Percentiles rank a stretch among this genome's conserved stretches.
Conservation (phyloP, 495 filamentous ascomycete genomes). For the Xylaria intraflava region DNA sequence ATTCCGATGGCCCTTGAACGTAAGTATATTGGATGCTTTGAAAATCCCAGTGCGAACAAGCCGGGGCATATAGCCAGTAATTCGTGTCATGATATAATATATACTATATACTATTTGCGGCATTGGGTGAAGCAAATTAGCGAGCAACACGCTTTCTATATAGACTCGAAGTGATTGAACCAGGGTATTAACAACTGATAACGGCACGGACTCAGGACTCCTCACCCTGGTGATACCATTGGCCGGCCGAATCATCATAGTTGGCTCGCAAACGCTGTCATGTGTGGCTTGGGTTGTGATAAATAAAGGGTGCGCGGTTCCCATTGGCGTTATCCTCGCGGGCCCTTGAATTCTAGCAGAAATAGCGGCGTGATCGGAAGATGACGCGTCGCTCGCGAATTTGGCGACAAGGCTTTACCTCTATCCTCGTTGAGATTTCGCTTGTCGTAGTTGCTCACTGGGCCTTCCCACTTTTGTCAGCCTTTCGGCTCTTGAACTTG, state of each 20-base stretch:
- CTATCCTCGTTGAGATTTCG: neutral
- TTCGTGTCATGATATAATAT: neutral
- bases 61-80: neutral
- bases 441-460: conserved; percentile 12
- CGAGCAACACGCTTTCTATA: conserved; percentile 4
- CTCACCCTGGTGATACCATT: conserved; percentile 3
- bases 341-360: neutral
- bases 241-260: conserved; percentile 1
- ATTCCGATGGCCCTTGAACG: neutral
- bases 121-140: conserved; percentile 2
- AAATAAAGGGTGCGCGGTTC: neutral
- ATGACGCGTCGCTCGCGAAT: conserved; percentile 7
- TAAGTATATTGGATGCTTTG: neutral
- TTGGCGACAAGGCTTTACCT: too few relatives aligned
- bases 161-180: neutral
- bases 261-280: neutral
- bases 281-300: neutral
- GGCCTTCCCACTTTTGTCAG: conserved; percentile 32
- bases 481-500: conserved; percentile 43
- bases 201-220: conserved; percentile 1
- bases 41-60: neutral
- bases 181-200: conserved; percentile 10
- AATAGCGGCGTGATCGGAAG: neutral
- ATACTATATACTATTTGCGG: conserved; percentile 1
- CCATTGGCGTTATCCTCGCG: neutral